Percentiles rank a stretch among this genome's conserved stretches.
These are phyloP conservation scores for Silene noctiflora DNA, from an alignment of 179 eudicot species.

Conservation along the genomic window DNA sequence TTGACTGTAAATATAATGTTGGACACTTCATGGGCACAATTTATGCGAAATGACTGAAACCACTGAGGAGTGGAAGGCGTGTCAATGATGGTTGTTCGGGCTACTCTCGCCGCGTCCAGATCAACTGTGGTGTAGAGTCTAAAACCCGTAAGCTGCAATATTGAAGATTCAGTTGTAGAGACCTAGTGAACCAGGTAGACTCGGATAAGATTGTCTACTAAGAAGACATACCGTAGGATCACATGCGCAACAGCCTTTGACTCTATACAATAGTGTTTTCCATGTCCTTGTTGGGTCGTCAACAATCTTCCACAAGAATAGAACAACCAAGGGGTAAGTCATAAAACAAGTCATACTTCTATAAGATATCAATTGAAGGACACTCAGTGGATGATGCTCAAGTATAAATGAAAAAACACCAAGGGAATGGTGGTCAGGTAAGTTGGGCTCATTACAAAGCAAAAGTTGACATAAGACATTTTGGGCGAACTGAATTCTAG, in stretches of 20 bases:
- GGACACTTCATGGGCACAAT: conserved; percentile 55
- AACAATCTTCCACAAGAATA: conserved; percentile 16
- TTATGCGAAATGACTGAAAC: conserved; percentile 45
- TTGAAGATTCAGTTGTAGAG: not conserved
- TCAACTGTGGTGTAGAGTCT: conserved; percentile 66
- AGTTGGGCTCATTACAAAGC: too few relatives aligned
- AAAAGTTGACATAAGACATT: too few relatives aligned
- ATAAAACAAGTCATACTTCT: too few relatives aligned
- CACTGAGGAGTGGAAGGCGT: conserved; percentile 43
- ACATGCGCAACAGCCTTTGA: conserved; percentile 39
- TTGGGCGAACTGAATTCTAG: not conserved
- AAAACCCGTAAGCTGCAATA: conserved; percentile 37
- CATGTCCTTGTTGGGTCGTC: conserved; percentile 34
- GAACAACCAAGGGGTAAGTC: not conserved
- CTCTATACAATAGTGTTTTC: conserved; percentile 37
- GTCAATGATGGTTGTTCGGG: conserved; percentile 39
- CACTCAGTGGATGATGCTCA: not conserved
- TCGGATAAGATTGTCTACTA: not conserved
- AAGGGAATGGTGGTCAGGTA: not conserved
- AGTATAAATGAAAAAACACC: not conserved
- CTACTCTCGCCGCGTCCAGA: conserved; percentile 61
- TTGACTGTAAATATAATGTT: conserved; percentile 54
- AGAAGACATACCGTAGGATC: conserved; percentile 41
- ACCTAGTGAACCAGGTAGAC: not conserved
- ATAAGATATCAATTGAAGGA: too few relatives aligned